A percentile compares a stretch with the other conserved stretches of the same genome.
Conservation (phyloP, 192 early-diverging fungal genomes). For the Lunasporangiospora selenospora region DNA sequence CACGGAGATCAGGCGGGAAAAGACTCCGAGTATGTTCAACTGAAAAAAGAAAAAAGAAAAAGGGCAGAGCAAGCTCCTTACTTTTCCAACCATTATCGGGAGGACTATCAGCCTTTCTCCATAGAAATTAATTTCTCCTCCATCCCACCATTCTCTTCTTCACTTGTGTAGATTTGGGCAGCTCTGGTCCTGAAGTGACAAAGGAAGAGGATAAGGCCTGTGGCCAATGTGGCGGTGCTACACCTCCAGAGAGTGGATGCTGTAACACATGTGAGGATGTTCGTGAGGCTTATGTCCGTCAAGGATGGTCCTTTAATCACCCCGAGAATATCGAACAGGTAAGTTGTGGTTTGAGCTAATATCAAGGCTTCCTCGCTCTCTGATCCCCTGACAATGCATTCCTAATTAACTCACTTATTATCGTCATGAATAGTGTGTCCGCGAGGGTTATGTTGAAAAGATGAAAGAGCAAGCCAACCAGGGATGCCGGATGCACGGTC, state of each 20-base stretch:
- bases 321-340: constrained; percentile 87
- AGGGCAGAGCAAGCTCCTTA: too few species aligned
- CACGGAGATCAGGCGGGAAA: constrained; percentile 62
- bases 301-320: constrained; percentile 84
- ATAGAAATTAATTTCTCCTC: too few species aligned
- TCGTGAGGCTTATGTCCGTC: constrained; percentile 78
- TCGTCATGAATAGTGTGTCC: constrained; percentile 66
- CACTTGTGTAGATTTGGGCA: constrained; percentile 56
- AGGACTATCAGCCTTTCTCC: too few species aligned
- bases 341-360: neutral
- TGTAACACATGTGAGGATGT: constrained; percentile 97
- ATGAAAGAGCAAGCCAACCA: constrained; percentile 82
- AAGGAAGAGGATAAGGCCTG: constrained; percentile 66
- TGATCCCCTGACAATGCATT: neutral
- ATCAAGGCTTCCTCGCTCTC: neutral
- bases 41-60: neutral
- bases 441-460: constrained; percentile 82
- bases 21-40: constrained; percentile 57
- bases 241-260: constrained; percentile 73
- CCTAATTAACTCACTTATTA: neutral
- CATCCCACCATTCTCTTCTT: too few species aligned
- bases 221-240: constrained; percentile 90
- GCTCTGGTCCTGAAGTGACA: constrained; percentile 29
- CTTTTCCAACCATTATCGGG: neutral
- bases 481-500: constrained; percentile 88